phyloP scores from a whole-genome alignment of 208 protist species.

The Eutreptiella sp. region DNA sequence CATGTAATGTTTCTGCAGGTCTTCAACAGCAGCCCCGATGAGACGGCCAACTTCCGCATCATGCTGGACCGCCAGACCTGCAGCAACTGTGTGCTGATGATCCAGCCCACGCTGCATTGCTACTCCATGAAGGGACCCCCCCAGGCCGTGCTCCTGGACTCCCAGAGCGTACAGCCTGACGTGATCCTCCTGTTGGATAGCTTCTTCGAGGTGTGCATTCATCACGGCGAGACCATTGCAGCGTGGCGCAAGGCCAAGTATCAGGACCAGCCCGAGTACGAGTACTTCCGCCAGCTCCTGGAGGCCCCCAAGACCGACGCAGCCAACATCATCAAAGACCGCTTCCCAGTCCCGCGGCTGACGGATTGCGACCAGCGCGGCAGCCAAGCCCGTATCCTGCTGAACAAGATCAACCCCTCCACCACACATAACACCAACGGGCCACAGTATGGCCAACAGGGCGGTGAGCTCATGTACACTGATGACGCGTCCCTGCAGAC shows the following conservation, averaged over 20 bases:
- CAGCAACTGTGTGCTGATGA: slow-evolving; percentile 90
- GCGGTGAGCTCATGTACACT: slow-evolving; percentile 86
- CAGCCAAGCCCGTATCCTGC: slow-evolving; percentile 91
- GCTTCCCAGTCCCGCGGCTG: slow-evolving; percentile 89
- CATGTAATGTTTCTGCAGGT: too few species aligned
- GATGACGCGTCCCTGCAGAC: slow-evolving; percentile 94
- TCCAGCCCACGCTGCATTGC: slow-evolving; percentile 94
- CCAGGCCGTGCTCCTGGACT: slow-evolving; percentile 82
- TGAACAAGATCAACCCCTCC: slow-evolving; percentile 94
- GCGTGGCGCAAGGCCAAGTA: slow-evolving; percentile 87
- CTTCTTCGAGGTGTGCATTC: slow-evolving; percentile 97
- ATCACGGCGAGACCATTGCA: slow-evolving; percentile 89
- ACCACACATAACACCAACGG: slow-evolving; percentile 80
- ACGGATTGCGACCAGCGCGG: slow-evolving; percentile 92
- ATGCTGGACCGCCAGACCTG: slow-evolving; percentile 89
- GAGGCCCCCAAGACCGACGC: slow-evolving; percentile 84
- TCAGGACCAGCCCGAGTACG: slow-evolving; percentile 84
- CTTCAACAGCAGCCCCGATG: slow-evolving; percentile 96
- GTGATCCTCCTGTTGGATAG: slow-evolving; percentile 96
- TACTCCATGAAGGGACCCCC: slow-evolving; percentile 85
- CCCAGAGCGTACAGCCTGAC: slow-evolving; percentile 71
- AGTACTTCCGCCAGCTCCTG: slow-evolving; percentile 87
- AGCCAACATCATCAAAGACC: slow-evolving; percentile 65
- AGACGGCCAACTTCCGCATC: slow-evolving; percentile 92
- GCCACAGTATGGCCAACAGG: slow-evolving; percentile 51